Percentiles rank a stretch among this genome's conserved stretches.
Conservation (phyloP, 2,329 filamentous ascomycete species). For the Diaporthe sp. region DNA sequence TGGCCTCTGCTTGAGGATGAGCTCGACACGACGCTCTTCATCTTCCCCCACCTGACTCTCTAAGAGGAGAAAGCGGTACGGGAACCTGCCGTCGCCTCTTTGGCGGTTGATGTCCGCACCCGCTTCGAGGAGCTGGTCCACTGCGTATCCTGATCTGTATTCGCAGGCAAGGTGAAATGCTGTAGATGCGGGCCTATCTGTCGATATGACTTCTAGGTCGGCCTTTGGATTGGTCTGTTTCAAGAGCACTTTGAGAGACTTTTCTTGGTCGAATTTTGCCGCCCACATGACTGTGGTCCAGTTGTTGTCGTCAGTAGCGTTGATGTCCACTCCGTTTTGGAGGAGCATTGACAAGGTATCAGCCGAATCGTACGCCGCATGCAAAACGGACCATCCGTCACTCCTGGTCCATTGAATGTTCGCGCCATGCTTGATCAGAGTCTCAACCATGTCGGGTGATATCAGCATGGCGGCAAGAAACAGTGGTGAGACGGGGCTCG, state of each 20-base stretch:
- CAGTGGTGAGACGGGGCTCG: neutral
- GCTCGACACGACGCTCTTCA: too few species aligned
- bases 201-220: neutral
- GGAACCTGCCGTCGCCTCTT: neutral
- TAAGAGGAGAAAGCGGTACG: too few species aligned
- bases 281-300: neutral
- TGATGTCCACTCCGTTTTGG: neutral
- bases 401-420: neutral
- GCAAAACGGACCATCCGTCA: neutral
- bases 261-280: accelerated
- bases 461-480: neutral
- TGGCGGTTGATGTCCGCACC: neutral
- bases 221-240: neutral
- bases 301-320: neutral
- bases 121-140: neutral
- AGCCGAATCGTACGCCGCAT: neutral
- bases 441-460: neutral
- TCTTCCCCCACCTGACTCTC: too few species aligned
- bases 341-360: neutral
- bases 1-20: neutral
- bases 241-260: neutral
- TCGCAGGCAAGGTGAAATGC: neutral
- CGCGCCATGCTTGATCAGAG: neutral
- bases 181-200: accelerated
- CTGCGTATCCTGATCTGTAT: accelerated